phyloP scores from a whole-genome alignment of 1,284 basidiomycete genomes.

The Porogramme epimiltina region DNA sequence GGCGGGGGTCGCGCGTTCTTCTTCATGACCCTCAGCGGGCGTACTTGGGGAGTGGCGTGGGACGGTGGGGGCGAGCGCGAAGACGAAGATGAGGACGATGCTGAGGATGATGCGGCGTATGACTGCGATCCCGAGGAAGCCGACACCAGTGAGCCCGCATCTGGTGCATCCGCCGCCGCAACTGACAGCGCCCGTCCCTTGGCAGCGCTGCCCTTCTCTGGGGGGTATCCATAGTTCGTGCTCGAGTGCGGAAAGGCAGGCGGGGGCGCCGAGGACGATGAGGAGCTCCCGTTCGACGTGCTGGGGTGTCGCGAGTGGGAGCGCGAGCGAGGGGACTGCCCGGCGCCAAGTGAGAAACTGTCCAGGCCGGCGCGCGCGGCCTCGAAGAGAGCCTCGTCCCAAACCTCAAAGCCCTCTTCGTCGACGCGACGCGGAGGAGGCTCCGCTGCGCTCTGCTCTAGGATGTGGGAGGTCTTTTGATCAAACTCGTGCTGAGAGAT shows the following conservation, averaged over 20 bases:
- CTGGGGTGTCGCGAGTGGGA: background rate
- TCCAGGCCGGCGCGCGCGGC: constrained; percentile 27
- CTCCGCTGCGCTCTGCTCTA: constrained; percentile 37
- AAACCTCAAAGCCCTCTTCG: constrained; percentile 51
- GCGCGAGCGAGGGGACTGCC: background rate
- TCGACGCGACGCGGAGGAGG: constrained; percentile 28
- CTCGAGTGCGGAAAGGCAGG: background rate
- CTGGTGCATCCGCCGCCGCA: background rate
- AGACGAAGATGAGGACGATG: constrained; percentile 3
- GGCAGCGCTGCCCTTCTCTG: constrained; percentile 3
- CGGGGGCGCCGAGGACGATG: too few relatives aligned
- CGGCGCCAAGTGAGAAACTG: constrained; percentile 6
- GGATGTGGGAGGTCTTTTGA: constrained; percentile 48
- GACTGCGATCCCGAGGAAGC: constrained; percentile 1
- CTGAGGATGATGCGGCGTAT: background rate
- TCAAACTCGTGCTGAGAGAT: constrained; percentile 57
- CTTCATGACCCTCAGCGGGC: constrained; percentile 32
- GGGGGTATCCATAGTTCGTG: constrained; percentile 1
- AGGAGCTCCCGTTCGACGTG: too few relatives aligned
- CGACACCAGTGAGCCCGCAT: background rate
- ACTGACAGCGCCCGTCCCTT: background rate
- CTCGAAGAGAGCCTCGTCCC: constrained; percentile 49
- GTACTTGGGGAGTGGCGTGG: constrained; percentile 2
- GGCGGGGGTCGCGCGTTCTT: constrained; percentile 13
- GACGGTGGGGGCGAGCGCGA: constrained; percentile 9